These are phyloP conservation scores for Backusella morwellensis DNA, from an alignment of 192 early-diverging fungal genomes.

Conservation along the genomic window DNA sequence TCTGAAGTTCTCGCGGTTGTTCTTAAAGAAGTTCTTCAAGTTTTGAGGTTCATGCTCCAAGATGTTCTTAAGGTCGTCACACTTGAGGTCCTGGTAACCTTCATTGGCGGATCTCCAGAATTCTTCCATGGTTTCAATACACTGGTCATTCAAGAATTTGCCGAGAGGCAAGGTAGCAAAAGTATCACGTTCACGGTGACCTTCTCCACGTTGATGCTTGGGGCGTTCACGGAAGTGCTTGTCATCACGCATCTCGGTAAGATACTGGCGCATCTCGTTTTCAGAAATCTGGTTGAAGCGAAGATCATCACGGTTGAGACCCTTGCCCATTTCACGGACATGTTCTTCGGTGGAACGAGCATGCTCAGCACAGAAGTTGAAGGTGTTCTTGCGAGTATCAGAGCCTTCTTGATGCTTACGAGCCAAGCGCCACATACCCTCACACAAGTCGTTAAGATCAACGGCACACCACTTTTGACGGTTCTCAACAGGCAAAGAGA, in stretches of 20 bases:
- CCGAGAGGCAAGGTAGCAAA: conserved; percentile 21
- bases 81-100: background rate
- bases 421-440: conserved; percentile 1
- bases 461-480: conserved; percentile 14
- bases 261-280: conserved; percentile 3
- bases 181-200: background rate
- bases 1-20: conserved; percentile 16
- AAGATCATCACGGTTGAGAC: background rate
- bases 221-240: conserved; percentile 11
- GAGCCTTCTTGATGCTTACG: background rate
- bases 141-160: conserved; percentile 11
- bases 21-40: conserved; percentile 5
- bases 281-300: background rate
- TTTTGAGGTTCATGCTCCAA: conserved; percentile 12
- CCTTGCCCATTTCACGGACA: background rate
- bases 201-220: background rate
- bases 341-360: background rate
- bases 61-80: conserved; percentile 1
- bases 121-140: conserved; percentile 17
- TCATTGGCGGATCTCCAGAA: conserved; percentile 6
- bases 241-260: conserved; percentile 10
- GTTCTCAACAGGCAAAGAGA: conserved; percentile 8
- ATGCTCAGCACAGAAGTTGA: background rate
- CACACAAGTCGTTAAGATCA: conserved; percentile 15
- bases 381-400: background rate